Base-by-base conservation (phyloP, 768 basidiomycete genomes). In the Cubamyces sp. region DNA sequence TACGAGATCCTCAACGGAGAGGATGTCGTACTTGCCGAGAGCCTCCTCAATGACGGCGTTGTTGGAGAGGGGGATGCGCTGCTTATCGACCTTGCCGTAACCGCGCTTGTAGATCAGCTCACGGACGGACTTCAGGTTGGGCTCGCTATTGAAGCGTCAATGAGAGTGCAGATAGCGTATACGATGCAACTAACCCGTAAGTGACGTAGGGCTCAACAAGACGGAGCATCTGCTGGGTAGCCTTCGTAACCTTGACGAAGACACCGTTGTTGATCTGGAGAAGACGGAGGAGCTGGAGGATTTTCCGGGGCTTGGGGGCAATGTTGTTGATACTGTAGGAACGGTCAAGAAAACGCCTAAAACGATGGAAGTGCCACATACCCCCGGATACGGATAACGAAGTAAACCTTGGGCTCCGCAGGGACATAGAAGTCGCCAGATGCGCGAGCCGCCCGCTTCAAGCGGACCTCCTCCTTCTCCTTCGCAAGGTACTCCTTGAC, bases 251-350 rank as follows among this genome's bases (percentile, higher is more conserved):
- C 79, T 96, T 96, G 76, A 99, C 86, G 75, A 99, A 99, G 49
- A 99, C 89, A 77, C 96, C 97, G 74, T 95, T 98, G 88, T 99
- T 98, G 84, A 99, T 99, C 77, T 98, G 97, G 71, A 97, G 90
- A 65, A 99, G 88, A 71, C 97, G 95, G 75, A 99, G 91, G 66
- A 99, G 88, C 76, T 99, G 97, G 71, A 99, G 80, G 75, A 99
- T 98, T 85, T 99, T 99, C 75, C 95, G 91, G 73, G 97, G 97
- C 81, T 99, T 99, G 62, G 97, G 97, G 58, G 97, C 94, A 74
- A 99, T 97, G 76, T 98, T 94, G 78, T 98, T 98, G 84, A 99
- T 95, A 96, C 97, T 95, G 68, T 11, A 56, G 5, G 26, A 19
- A n/a, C 28, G 30, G 49, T 65, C 48, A 25, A 61, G 52, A n/a